phyloP scores from a whole-genome alignment of 2,329 filamentous ascomycete species.

The Apiospora malaysiana region DNA sequence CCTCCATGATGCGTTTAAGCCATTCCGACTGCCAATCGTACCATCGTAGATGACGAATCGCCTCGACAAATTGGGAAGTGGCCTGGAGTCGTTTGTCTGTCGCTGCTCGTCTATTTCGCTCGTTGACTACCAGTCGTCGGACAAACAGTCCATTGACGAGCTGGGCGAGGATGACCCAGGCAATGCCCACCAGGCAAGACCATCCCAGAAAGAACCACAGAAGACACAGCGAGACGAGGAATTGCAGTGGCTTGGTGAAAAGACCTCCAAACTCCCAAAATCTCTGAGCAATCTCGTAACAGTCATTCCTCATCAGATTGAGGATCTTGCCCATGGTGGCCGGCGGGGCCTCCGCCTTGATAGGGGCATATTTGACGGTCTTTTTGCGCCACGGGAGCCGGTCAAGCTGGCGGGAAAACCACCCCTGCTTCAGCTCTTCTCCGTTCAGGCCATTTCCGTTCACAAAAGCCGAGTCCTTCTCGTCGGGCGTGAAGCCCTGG shows the following conservation, averaged over 20 bases:
- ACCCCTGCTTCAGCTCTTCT: slow-evolving; percentile 31
- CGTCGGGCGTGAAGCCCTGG: slow-evolving; percentile 46
- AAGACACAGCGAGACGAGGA: slow-evolving; percentile 75
- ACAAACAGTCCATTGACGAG: slow-evolving; percentile 72
- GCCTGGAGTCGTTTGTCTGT: slow-evolving; percentile 82
- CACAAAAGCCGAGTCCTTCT: slow-evolving; percentile 29
- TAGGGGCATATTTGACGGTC: slow-evolving; percentile 29
- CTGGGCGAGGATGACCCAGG: slow-evolving; percentile 73
- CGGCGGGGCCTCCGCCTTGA: slow-evolving; percentile 52
- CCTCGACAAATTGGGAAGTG: slow-evolving; percentile 85
- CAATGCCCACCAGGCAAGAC: slow-evolving; percentile 75
- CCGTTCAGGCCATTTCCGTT: slow-evolving; percentile 31
- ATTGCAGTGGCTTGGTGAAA: slow-evolving; percentile 75
- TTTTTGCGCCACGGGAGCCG: slow-evolving; percentile 34
- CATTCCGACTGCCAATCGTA: slow-evolving; percentile 83
- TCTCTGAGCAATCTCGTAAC: slow-evolving; percentile 80
- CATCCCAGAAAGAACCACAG: slow-evolving; percentile 82
- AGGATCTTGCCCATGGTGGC: slow-evolving; percentile 91
- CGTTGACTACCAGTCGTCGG: slow-evolving; percentile 68
- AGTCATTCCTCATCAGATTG: slow-evolving; percentile 83
- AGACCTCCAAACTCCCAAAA: slow-evolving; percentile 89
- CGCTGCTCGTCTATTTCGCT: slow-evolving; percentile 72
- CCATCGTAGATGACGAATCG: slow-evolving; percentile 80
- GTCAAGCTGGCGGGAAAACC: slow-evolving; percentile 35
- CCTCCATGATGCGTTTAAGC: slow-evolving; percentile 71